phyloP scores from a whole-genome alignment of 768 basidiomycete species.

The Amanita pseudoporphyria region DNA sequence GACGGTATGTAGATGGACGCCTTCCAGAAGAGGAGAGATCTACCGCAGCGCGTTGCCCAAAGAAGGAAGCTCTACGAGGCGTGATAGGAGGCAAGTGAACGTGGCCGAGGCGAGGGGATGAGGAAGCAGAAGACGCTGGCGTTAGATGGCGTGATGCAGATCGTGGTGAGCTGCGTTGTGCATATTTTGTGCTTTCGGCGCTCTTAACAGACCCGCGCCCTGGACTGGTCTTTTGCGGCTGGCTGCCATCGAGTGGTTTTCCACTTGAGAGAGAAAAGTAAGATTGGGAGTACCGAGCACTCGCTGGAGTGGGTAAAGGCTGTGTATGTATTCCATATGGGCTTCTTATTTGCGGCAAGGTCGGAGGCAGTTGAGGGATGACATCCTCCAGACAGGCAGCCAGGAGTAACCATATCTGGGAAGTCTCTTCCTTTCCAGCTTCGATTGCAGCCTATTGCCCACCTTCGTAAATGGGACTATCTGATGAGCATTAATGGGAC shows the following conservation, averaged over 20 bases:
- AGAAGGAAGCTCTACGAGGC: constrained; percentile 28
- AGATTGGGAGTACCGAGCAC: constrained; percentile 1
- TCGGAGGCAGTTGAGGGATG: constrained; percentile 25
- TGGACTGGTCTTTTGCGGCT: constrained; percentile 18
- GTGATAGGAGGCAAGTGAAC: constrained; percentile 36
- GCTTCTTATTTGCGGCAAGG: constrained; percentile 13
- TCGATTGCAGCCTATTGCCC: constrained; percentile 43
- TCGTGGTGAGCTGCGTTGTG: constrained; percentile 18
- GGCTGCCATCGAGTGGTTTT: not conserved
- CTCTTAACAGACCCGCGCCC: constrained; percentile 12
- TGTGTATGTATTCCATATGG: not conserved
- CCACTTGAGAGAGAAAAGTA: not conserved
- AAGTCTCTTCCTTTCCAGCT: constrained; percentile 43
- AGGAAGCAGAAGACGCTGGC: constrained; percentile 46
- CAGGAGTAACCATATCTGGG: constrained; percentile 62
- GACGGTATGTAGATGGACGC: constrained; percentile 10
- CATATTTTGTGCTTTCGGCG: constrained; percentile 8
- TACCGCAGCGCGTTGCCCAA: constrained; percentile 27
- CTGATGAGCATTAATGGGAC: constrained; percentile 2
- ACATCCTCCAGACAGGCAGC: constrained; percentile 45
- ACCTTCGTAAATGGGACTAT: not conserved
- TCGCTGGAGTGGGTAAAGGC: not conserved
- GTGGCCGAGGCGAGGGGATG: constrained; percentile 42
- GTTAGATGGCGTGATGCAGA: constrained; percentile 40
- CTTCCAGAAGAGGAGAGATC: constrained; percentile 12